Percentiles rank a stretch among this genome's conserved stretches.
Evolutionary conservation across 2,329 filamentous ascomycete species (phyloP).

Genomic region (Alternaria rosae): DNA sequence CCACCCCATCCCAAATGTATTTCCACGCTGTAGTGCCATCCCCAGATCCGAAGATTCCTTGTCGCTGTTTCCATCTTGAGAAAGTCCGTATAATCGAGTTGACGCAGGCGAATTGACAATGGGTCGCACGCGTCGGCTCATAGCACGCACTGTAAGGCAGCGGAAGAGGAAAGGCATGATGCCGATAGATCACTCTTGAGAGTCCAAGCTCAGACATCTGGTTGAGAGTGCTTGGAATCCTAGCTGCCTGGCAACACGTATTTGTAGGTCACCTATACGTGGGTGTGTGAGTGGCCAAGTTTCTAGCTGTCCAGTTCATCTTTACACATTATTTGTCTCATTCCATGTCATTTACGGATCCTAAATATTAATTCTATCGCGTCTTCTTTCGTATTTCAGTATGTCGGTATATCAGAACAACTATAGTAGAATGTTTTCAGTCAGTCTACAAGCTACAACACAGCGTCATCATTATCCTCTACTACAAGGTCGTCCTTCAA

Average conservation of each 20-base stretch:
- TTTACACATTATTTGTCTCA: background rate
- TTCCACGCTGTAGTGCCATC: background rate
- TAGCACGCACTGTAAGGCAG: background rate
- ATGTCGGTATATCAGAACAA: background rate
- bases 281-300: background rate
- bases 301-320: background rate
- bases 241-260: background rate
- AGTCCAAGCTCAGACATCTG: background rate
- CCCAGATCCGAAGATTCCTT: background rate
- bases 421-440: background rate
- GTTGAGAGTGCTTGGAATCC: background rate
- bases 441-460: background rate
- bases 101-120: background rate
- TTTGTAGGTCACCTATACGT: background rate
- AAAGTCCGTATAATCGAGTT: background rate
- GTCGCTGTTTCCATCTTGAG: background rate
- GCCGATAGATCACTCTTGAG: background rate
- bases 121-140: background rate
- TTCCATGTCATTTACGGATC: background rate
- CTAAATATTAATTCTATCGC: background rate
- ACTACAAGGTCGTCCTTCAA: accelerated
- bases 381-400: background rate
- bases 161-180: background rate
- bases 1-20: background rate
- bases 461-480: background rate